A percentile compares a stretch with the other conserved stretches of the same genome.
Conservation (phyloP, 2,329 filamentous ascomycete genomes). For the Graphiopsis chlorocephala region DNA sequence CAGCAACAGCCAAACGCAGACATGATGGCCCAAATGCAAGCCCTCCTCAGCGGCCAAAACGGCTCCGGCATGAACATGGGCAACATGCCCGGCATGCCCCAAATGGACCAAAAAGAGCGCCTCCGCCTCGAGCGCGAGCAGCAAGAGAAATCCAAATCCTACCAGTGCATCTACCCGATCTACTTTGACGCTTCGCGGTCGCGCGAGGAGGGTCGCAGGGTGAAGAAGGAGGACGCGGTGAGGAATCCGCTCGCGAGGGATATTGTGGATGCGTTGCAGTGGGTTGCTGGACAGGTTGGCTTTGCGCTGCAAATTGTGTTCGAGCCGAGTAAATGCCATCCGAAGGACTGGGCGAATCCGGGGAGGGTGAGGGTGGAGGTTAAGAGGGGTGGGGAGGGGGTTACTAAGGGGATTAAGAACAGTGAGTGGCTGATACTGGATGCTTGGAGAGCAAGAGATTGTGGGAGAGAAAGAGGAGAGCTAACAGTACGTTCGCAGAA, state of each 20-base stretch:
- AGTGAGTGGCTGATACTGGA: conserved; percentile 45
- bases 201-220: conserved; percentile 77
- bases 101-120: conserved; percentile 32
- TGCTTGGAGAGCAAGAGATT: background rate
- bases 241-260: conserved; percentile 82
- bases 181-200: conserved; percentile 83
- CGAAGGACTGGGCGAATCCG: conserved; percentile 96
- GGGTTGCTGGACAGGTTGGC: conserved; percentile 44
- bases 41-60: conserved; percentile 21
- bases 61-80: conserved; percentile 23
- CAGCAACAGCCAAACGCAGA: conserved; percentile 17
- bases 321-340: conserved; percentile 88
- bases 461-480: background rate
- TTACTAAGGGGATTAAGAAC: conserved; percentile 58
- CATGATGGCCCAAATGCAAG: conserved; percentile 28
- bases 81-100: conserved; percentile 27
- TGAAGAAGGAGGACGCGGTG: conserved; percentile 69
- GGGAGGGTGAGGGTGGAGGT: conserved; percentile 80
- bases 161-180: conserved; percentile 87
- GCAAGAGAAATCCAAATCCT: conserved; percentile 65
- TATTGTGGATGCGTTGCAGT: conserved; percentile 80
- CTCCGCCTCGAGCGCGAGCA: conserved; percentile 41
- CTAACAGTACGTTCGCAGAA: conserved; percentile 50
- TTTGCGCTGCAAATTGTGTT: conserved; percentile 65
- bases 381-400: conserved; percentile 56